phyloP scores from a whole-genome alignment of 78 protist species.

The Dictyostelium citrinum region DNA sequence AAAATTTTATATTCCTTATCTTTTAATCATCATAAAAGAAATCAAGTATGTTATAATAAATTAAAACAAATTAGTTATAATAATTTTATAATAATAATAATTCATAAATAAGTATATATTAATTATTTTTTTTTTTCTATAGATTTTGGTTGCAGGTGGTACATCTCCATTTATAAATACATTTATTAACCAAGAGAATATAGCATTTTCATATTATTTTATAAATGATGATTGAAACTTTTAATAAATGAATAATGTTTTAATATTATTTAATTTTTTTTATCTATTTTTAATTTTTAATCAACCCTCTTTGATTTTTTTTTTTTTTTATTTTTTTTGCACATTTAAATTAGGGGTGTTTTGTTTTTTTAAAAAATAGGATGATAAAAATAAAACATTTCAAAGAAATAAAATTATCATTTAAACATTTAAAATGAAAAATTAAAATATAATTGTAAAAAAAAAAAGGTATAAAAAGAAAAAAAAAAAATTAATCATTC shows the following conservation, averaged over 20 bases:
- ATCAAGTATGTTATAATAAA: slow-evolving; percentile 21
- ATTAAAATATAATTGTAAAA: too few relatives aligned
- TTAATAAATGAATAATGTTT: background rate
- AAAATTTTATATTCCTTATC: slow-evolving; percentile 43
- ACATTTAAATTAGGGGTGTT: background rate
- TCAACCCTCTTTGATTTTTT: background rate
- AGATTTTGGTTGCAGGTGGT: slow-evolving; percentile 66
- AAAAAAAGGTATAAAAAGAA: background rate
- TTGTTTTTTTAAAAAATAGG: background rate
- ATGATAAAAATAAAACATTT: background rate
- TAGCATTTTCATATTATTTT: slow-evolving; percentile 71
- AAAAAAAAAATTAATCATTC: background rate
- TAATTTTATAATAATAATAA: background rate
- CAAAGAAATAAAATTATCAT: background rate
- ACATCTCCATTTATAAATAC: slow-evolving; percentile 60
- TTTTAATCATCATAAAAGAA: slow-evolving; percentile 25
- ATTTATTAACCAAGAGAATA: slow-evolving; percentile 69
- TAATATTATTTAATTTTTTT: background rate
- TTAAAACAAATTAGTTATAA: background rate
- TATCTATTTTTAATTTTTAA: background rate
- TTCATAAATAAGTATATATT: background rate
- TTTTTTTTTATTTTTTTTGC: background rate
- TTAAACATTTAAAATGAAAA: too few relatives aligned
- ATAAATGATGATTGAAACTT: background rate
- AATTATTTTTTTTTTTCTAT: background rate